These are phyloP conservation scores for Leucocoprinus leucothites DNA, from an alignment of 768 basidiomycete genomes.

Conservation along the genomic window DNA sequence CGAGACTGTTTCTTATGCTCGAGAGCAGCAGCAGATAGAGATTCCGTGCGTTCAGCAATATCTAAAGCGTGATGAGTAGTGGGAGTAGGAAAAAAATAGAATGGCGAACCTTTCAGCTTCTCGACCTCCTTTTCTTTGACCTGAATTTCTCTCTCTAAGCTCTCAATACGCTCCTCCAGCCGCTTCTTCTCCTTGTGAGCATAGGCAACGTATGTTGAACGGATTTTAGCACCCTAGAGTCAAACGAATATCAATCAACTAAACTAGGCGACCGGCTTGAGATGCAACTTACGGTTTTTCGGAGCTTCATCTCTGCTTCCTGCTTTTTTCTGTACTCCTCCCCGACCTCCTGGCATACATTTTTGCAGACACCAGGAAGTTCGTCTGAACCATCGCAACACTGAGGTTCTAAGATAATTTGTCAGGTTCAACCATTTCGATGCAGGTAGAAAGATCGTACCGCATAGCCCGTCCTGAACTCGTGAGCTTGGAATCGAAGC, in stretches of 20 bases:
- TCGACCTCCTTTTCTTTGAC: conserved; percentile 69
- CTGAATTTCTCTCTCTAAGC: conserved; percentile 54
- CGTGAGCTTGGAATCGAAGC: conserved; percentile 72
- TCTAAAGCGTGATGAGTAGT: conserved; percentile 39
- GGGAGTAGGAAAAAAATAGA: neutral
- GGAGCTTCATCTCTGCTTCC: conserved; percentile 74
- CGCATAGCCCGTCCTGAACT: conserved; percentile 92
- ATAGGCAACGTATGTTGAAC: conserved; percentile 81
- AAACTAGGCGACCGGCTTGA: neutral
- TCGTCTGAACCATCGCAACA: conserved; percentile 99
- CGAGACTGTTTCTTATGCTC: conserved; percentile 87
- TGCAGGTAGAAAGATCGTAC: conserved; percentile 39
- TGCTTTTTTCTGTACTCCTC: conserved; percentile 60
- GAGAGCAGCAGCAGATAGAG: conserved; percentile 72
- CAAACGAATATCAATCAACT: neutral
- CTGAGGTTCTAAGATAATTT: conserved; percentile 58
- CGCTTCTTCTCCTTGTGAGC: conserved; percentile 89
- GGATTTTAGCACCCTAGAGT: conserved; percentile 83
- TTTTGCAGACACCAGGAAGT: conserved; percentile 70
- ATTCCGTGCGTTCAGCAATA: conserved; percentile 75
- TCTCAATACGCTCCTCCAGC: conserved; percentile 60
- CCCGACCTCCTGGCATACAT: conserved; percentile 76
- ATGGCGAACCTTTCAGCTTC: conserved; percentile 58
- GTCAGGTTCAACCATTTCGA: conserved; percentile 14
- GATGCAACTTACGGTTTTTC: conserved; percentile 64